Evolutionary conservation across 1,139 yeast species (phyloP).

Genomic region (Hyphopichia khmerensis): DNA sequence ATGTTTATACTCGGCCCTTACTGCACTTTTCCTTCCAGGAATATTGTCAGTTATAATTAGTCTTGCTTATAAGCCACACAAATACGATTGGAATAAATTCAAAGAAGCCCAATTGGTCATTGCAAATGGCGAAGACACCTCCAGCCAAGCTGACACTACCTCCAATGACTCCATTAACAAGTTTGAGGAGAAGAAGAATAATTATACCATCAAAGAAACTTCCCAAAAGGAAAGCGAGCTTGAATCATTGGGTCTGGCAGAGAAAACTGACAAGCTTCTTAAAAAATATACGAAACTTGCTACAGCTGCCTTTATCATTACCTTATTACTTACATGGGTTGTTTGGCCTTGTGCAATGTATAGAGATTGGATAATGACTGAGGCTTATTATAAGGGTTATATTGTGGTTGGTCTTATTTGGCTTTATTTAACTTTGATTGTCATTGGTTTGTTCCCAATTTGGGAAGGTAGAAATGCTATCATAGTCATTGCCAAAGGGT

Average conservation of each 20-base stretch:
- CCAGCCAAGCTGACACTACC: background rate
- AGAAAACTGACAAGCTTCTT: conserved; percentile 7
- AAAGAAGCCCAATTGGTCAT: conserved; percentile 20
- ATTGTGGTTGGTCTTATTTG: conserved; percentile 37
- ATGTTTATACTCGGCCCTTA: conserved; percentile 29
- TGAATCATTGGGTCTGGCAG: conserved; percentile 1
- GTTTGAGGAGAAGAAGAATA: conserved; percentile 2
- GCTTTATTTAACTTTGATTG: conserved; percentile 30
- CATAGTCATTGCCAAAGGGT: conserved; percentile 20
- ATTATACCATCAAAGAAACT: background rate
- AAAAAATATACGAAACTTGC: conserved; percentile 23
- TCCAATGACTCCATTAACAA: background rate
- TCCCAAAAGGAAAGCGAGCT: background rate
- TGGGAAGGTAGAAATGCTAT: conserved; percentile 33
- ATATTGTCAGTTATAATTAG: conserved; percentile 23
- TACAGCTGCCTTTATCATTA: conserved; percentile 23
- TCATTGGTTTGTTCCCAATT: conserved; percentile 38
- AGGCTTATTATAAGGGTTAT: conserved; percentile 42
- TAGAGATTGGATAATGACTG: conserved; percentile 41
- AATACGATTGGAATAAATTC: conserved; percentile 32
- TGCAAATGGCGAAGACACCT: conserved; percentile 8
- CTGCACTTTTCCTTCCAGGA: conserved; percentile 33
- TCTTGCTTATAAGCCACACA: conserved; percentile 22
- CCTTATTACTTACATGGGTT: conserved; percentile 35
- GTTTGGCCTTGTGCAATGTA: conserved; percentile 50